These are phyloP conservation scores for Saksenaea vasiformis DNA, from an alignment of 371 early-diverging fungal genomes.

Conservation along the genomic window DNA sequence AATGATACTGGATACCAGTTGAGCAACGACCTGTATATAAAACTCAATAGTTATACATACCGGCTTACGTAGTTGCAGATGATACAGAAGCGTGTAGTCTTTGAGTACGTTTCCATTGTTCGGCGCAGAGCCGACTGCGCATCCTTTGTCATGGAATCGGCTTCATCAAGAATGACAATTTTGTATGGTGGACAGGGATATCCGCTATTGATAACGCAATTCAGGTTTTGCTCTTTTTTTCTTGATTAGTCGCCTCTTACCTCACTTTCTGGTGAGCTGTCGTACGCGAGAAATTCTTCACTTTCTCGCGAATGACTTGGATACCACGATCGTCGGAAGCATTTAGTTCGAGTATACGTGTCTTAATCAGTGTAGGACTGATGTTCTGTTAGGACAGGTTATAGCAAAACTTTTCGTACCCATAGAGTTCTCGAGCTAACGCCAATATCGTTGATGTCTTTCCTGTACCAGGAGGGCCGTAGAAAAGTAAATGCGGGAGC, in stretches of 20 bases:
- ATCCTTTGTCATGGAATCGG: slow-evolving; percentile 98
- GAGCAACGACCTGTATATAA: slow-evolving; percentile 10
- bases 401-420: slow-evolving; percentile 44
- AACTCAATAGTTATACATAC: slow-evolving; percentile 33
- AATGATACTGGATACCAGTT: slow-evolving; percentile 70
- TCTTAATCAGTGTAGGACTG: slow-evolving; percentile 74
- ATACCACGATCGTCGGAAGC: slow-evolving; percentile 99
- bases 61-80: slow-evolving; percentile 97
- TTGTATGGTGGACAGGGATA: slow-evolving; percentile 88
- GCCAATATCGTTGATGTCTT: slow-evolving; percentile 99
- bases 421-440: slow-evolving; percentile 88
- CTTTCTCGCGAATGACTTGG: slow-evolving; percentile 91
- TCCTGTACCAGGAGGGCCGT: slow-evolving; percentile 99
- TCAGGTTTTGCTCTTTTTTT: neutral
- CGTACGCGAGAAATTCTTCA: slow-evolving; percentile 95
- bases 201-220: slow-evolving; percentile 13
- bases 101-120: slow-evolving; percentile 98
- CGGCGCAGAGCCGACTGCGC: slow-evolving; percentile 98
- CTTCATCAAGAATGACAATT: slow-evolving; percentile 99
- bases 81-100: slow-evolving; percentile 96
- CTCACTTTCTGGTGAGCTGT: slow-evolving; percentile 57
- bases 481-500: slow-evolving; percentile 98
- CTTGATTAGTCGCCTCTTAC: slow-evolving; percentile 22
- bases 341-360: slow-evolving; percentile 96
- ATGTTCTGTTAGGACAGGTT: neutral